Evolutionary conservation across 2,329 filamentous ascomycete species (phyloP).

Genomic region (Pyrenophora tritici-repentis): DNA sequence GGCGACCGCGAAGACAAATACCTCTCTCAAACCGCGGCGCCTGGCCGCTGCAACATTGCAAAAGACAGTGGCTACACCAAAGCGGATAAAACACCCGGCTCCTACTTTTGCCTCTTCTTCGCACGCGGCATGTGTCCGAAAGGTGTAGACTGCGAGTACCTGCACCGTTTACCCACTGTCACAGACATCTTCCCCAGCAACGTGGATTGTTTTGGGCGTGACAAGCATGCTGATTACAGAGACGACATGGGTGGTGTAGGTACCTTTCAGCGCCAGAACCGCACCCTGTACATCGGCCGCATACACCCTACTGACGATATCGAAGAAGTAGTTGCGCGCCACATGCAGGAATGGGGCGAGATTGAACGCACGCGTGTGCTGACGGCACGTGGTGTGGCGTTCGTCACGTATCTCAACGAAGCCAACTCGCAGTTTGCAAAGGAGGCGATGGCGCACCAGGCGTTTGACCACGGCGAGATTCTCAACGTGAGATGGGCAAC

Average conservation of each 20-base stretch:
- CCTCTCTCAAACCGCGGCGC: slow-evolving; percentile 78
- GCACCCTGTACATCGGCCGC: slow-evolving; percentile 89
- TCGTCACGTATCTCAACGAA: slow-evolving; percentile 92
- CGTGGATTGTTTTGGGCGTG: slow-evolving; percentile 90
- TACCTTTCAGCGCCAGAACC: slow-evolving; percentile 89
- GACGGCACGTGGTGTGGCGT: slow-evolving; percentile 86
- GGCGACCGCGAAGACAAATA: slow-evolving; percentile 94
- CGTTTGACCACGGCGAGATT: slow-evolving; percentile 87
- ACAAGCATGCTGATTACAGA: slow-evolving; percentile 90
- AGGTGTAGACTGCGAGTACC: slow-evolving; percentile 90
- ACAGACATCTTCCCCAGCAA: slow-evolving; percentile 93
- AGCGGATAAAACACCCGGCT: slow-evolving; percentile 60
- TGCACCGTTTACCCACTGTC: slow-evolving; percentile 84
- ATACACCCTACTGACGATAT: slow-evolving; percentile 98
- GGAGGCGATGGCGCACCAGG: slow-evolving; percentile 95
- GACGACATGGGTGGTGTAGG: slow-evolving; percentile 99
- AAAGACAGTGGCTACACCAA: slow-evolving; percentile 62
- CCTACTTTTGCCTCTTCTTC: slow-evolving; percentile 92
- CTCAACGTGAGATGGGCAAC: slow-evolving; percentile 98
- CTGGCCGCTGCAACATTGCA: slow-evolving; percentile 84
- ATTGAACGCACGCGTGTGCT: slow-evolving; percentile 87
- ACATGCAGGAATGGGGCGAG: slow-evolving; percentile 96
- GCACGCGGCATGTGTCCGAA: slow-evolving; percentile 81
- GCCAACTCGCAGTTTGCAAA: slow-evolving; percentile 55
- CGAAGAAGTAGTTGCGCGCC: slow-evolving; percentile 90